Conservation (phyloP, 1,284 basidiomycete genomes). For the Irpex sp. region DNA sequence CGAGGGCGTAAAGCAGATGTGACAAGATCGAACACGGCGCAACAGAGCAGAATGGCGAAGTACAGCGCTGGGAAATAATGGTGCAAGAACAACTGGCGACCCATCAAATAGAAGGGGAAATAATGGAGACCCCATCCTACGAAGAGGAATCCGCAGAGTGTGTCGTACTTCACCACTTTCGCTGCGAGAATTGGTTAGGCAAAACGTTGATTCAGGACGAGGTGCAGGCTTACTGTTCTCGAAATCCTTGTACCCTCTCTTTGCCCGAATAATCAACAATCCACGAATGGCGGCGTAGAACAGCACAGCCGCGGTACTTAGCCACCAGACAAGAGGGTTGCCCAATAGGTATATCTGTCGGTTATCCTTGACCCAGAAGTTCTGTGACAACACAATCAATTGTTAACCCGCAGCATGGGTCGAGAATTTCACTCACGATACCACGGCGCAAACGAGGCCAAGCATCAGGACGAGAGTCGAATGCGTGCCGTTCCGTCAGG, state of each 20-base stretch:
- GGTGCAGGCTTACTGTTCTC: constrained; percentile 66
- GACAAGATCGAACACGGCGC: constrained; percentile 78
- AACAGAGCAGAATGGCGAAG: constrained; percentile 82
- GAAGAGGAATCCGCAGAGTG: constrained; percentile 86
- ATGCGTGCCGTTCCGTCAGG: constrained; percentile 90
- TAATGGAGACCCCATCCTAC: constrained; percentile 95
- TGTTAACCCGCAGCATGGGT: no score
- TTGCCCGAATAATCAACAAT: constrained; percentile 80
- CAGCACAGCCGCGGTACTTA: constrained; percentile 67
- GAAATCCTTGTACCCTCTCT: constrained; percentile 89
- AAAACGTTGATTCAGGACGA: neutral
- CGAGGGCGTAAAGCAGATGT: constrained; percentile 77
- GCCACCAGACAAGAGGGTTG: constrained; percentile 92
- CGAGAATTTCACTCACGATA: constrained; percentile 59
- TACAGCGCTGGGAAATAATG: constrained; percentile 97
- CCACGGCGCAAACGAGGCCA: constrained; percentile 92
- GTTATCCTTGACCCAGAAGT: constrained; percentile 98
- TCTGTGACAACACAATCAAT: constrained; percentile 37
- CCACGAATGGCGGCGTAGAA: constrained; percentile 68
- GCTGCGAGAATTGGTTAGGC: constrained; percentile 39
- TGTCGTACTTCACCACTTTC: constrained; percentile 88
- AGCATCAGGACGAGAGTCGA: constrained; percentile 84
- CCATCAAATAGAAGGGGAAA: constrained; percentile 95
- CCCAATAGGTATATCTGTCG: constrained; percentile 93
- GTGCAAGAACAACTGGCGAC: constrained; percentile 92